Evolutionary conservation across 306 rosid species (phyloP).

Genomic region (Trifolium repens): DNA sequence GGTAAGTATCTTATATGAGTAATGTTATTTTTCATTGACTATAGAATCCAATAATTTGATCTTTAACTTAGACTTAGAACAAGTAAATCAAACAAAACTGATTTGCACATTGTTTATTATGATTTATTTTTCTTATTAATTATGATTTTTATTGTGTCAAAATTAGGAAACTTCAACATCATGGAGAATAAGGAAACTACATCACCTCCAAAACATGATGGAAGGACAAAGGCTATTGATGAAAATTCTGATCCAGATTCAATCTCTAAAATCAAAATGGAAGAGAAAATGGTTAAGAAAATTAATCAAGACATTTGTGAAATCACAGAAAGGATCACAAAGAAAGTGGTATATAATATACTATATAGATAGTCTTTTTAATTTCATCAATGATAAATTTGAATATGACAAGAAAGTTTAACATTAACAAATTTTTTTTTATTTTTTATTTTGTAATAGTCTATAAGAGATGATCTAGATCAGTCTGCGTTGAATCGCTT

Average conservation of each 20-base stretch:
- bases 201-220: background rate
- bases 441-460: slow-evolving; percentile 22
- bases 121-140: background rate
- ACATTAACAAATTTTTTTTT: background rate
- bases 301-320: slow-evolving; percentile 4
- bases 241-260: slow-evolving; percentile 11
- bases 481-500: background rate
- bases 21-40: slow-evolving; percentile 9
- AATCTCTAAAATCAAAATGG: slow-evolving; percentile 22
- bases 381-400: background rate
- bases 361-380: no score
- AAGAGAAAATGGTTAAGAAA: slow-evolving; percentile 10
- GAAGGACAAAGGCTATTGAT: background rate
- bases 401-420: background rate
- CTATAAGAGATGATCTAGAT: background rate
- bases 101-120: background rate
- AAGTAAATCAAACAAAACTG: background rate
- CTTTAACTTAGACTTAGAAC: background rate
- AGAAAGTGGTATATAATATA: slow-evolving; percentile 23
- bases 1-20: background rate
- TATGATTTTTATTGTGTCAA: background rate
- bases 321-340: slow-evolving; percentile 28
- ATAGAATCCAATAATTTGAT: background rate
- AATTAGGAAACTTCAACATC: background rate
- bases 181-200: slow-evolving; percentile 20